Evolutionary conservation across 2,329 filamentous ascomycete genomes (phyloP).

Genomic region (Truncatella angustata): DNA sequence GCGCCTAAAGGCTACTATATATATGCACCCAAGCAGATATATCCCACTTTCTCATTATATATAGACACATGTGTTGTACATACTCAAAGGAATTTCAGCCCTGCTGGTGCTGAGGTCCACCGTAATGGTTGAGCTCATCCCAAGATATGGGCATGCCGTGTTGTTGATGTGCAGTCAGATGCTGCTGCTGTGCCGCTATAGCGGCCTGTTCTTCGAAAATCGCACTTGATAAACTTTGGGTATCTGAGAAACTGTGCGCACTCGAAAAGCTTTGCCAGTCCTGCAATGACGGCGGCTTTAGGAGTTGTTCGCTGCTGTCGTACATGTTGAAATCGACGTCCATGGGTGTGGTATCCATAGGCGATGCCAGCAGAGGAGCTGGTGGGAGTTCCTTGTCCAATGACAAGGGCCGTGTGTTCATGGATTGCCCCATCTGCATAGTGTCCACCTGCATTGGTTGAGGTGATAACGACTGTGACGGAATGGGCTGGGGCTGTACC

Average conservation of each 20-base stretch:
- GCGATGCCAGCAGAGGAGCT: slow-evolving; percentile 13
- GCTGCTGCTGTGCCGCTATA: slow-evolving; percentile 8
- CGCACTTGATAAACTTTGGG: slow-evolving; percentile 12
- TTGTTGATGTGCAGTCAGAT: slow-evolving; percentile 6
- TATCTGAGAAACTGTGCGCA: slow-evolving; percentile 9
- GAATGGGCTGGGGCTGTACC: slow-evolving; percentile 11
- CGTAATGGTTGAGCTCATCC: slow-evolving; percentile 11
- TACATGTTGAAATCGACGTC: slow-evolving; percentile 15
- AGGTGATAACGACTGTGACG: slow-evolving; percentile 12
- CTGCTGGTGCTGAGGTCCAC: slow-evolving; percentile 1
- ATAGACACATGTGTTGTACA: not conserved
- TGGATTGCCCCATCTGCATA: slow-evolving; percentile 8
- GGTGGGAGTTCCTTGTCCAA: slow-evolving; percentile 17
- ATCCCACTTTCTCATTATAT: not conserved
- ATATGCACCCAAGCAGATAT: not conserved
- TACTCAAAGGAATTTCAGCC: not conserved
- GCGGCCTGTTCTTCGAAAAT: slow-evolving; percentile 13
- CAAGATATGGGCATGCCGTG: slow-evolving; percentile 11
- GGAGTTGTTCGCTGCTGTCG: slow-evolving; percentile 8
- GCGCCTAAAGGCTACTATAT: not conserved
- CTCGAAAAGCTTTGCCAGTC: slow-evolving; percentile 15
- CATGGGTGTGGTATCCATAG: slow-evolving; percentile 13
- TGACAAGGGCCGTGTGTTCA: slow-evolving; percentile 11
- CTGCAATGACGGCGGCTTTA: slow-evolving; percentile 12
- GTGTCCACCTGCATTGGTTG: slow-evolving; percentile 13